Percentiles rank a stretch among this genome's conserved stretches.
Evolutionary conservation across 768 basidiomycete genomes (phyloP).

Genomic region (Dendrothele bispora): DNA sequence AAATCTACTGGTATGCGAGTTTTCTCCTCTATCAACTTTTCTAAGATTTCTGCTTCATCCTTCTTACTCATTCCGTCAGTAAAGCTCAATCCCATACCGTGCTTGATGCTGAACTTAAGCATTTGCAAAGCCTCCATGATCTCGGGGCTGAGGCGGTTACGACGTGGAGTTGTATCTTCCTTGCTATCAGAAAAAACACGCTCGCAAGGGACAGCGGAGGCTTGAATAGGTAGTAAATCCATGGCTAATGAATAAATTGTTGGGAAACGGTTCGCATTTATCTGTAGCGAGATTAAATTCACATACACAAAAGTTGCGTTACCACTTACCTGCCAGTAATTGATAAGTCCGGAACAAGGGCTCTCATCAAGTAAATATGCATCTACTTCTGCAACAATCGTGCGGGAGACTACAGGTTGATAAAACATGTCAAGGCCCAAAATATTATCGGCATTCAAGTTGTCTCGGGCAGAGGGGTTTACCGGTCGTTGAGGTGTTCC

Average conservation of each 20-base stretch:
- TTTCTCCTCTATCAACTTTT: too few relatives aligned
- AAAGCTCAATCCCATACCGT: constrained; percentile 7
- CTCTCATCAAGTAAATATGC: background rate
- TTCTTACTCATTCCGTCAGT: constrained; percentile 2
- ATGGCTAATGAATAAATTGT: background rate
- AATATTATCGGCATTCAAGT: too few relatives aligned
- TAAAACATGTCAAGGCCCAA: too few relatives aligned
- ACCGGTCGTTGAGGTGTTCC: too few relatives aligned
- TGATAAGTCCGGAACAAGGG: background rate
- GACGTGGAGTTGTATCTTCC: constrained; percentile 4
- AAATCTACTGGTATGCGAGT: too few relatives aligned
- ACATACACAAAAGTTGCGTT: background rate
- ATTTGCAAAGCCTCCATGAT: constrained; percentile 11
- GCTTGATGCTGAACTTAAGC: constrained; percentile 7
- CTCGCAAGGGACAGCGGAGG: constrained; percentile 13
- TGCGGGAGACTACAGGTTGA: too few relatives aligned
- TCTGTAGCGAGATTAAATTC: background rate
- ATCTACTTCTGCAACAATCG: background rate
- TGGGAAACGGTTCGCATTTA: background rate
- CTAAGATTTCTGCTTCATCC: background rate
- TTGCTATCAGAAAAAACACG: constrained; percentile 7
- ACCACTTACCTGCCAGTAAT: background rate
- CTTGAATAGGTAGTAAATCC: too few relatives aligned
- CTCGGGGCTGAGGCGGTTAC: constrained; percentile 4
- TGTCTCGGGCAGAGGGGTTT: too few relatives aligned